These are phyloP conservation scores for Bolboschoenus planiculmis DNA, from an alignment of 176 grass and related monocot species.

Conservation along the genomic window DNA sequence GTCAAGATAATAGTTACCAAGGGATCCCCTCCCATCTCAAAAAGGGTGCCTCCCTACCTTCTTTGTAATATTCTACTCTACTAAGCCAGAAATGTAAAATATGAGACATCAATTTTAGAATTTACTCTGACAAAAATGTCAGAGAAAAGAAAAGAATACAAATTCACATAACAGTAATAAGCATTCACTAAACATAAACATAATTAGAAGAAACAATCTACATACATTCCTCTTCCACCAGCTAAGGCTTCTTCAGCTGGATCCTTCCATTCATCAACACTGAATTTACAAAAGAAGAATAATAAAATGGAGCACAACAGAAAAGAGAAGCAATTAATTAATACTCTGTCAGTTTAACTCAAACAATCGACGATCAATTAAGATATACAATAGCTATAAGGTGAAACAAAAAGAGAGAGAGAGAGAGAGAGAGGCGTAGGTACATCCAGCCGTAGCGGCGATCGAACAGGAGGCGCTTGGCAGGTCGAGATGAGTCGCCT, in stretches of 20 bases:
- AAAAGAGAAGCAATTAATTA: background rate
- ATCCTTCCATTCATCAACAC: constrained; percentile 33
- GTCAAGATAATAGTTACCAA: too few relatives aligned
- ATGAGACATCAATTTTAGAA: background rate
- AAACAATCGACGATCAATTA: background rate
- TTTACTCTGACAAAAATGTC: background rate
- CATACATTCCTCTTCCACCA: constrained; percentile 34
- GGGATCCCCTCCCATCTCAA: too few relatives aligned
- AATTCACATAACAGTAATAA: background rate
- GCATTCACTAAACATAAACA: background rate
- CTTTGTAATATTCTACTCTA: background rate
- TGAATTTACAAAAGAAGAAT: background rate
- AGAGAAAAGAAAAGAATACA: background rate
- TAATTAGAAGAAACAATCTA: background rate
- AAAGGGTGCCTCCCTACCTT: background rate
- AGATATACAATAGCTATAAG: background rate
- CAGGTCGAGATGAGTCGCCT: background rate
- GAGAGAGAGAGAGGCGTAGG: background rate
- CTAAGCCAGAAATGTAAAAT: background rate
- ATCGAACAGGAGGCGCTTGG: constrained; percentile 39
- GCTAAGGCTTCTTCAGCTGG: constrained; percentile 29
- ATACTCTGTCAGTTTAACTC: background rate
- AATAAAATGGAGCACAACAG: too few relatives aligned
- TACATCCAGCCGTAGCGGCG: constrained; percentile 50
- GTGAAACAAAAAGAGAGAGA: background rate